phyloP scores from a whole-genome alignment of 805 yeast species.

The Ogataea haglerorum region DNA sequence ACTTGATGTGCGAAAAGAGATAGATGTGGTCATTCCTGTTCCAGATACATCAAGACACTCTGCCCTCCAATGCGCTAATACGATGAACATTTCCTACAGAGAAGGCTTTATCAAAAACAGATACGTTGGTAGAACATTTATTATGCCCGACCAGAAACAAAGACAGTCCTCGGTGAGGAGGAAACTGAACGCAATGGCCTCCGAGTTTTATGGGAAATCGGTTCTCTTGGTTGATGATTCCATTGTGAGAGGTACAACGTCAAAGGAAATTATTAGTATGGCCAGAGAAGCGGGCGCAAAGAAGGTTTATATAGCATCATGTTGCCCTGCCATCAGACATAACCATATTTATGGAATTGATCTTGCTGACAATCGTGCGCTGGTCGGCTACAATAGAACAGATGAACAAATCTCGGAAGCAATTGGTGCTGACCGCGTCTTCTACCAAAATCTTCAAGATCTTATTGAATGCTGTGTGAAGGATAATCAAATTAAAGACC shows the following conservation, averaged over 20 bases:
- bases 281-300: constrained; percentile 98
- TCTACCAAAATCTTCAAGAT: constrained; percentile 83
- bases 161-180: constrained; percentile 91
- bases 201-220: constrained; percentile 80
- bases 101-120: constrained; percentile 97
- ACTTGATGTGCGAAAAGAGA: constrained; percentile 47
- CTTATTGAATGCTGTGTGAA: constrained; percentile 70
- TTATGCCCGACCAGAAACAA: constrained; percentile 97
- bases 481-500: constrained; percentile 30
- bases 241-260: constrained; percentile 96
- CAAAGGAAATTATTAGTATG: constrained; percentile 94
- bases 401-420: constrained; percentile 72
- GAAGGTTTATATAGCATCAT: constrained; percentile 92
- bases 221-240: constrained; percentile 95
- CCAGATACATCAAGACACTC: constrained; percentile 98
- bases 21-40: constrained; percentile 96
- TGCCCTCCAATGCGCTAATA: constrained; percentile 87
- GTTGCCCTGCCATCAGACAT: constrained; percentile 96
- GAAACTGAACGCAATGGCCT: constrained; percentile 93
- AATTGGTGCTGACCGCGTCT: constrained; percentile 87
- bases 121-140: constrained; percentile 95
- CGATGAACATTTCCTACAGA: constrained; percentile 77
- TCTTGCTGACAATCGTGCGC: constrained; percentile 89
- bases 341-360: constrained; percentile 98
- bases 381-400: constrained; percentile 79